A percentile compares a stretch with the other conserved stretches of the same genome.
phyloP scores from a whole-genome alignment of 148 eudicot genomes.

The Vaccinium corymbosum region DNA sequence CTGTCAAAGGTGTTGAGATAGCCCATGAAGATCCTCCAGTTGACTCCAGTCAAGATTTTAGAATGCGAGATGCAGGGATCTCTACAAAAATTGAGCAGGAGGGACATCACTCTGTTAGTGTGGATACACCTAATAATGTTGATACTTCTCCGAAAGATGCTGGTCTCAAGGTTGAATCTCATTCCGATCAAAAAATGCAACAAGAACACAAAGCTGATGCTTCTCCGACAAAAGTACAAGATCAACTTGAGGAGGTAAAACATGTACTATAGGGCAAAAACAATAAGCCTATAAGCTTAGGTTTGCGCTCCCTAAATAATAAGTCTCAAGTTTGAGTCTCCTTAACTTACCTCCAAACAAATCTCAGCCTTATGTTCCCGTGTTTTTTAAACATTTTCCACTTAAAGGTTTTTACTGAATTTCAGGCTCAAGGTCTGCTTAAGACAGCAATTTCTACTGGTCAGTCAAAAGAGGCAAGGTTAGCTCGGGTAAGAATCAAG shows the following conservation, averaged over 20 bases:
- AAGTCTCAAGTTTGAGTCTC: background rate
- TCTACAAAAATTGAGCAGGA: conserved; percentile 36
- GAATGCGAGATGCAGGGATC: conserved; percentile 32
- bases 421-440: conserved; percentile 95
- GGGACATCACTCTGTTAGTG: conserved; percentile 32
- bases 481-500: conserved; percentile 79
- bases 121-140: conserved; percentile 29
- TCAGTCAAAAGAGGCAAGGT: conserved; percentile 95
- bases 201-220: conserved; percentile 33
- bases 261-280: conserved; percentile 19
- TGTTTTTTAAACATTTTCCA: background rate
- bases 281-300: background rate
- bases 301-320: background rate
- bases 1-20: conserved; percentile 34
- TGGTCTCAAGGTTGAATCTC: conserved; percentile 42
- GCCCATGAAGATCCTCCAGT: conserved; percentile 30
- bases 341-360: background rate
- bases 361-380: background rate
- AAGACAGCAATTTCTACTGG: conserved; percentile 74
- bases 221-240: conserved; percentile 56
- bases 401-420: conserved; percentile 30
- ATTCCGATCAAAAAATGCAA: conserved; percentile 25
- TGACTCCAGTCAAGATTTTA: conserved; percentile 43
- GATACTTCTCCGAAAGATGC: conserved; percentile 33
- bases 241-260: conserved; percentile 94